These are phyloP conservation scores for Cystofilobasidium bisporidii DNA, from an alignment of 768 basidiomycete species.

Conservation along the genomic window DNA sequence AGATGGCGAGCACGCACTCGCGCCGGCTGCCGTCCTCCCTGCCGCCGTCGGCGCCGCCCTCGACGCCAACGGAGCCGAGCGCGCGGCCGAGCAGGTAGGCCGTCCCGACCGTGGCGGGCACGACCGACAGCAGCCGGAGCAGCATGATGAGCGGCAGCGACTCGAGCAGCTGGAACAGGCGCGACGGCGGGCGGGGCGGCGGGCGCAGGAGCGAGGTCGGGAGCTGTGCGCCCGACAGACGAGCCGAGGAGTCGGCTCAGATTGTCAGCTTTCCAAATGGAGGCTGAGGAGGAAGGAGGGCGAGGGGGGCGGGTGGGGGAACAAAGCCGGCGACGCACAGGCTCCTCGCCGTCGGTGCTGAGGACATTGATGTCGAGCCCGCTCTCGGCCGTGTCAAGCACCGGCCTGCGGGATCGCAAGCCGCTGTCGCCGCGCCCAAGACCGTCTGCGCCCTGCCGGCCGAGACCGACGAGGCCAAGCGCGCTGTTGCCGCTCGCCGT, in stretches of 20 bases:
- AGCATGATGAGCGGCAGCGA: slow-evolving; percentile 11
- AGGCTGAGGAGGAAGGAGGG: too few species aligned
- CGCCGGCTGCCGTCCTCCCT: slow-evolving; percentile 6
- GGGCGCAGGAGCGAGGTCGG: slow-evolving; percentile 18
- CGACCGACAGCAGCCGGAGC: slow-evolving; percentile 15
- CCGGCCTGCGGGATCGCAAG: not conserved
- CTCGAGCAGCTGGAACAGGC: not conserved
- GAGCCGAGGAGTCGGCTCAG: not conserved
- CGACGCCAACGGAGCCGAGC: not conserved
- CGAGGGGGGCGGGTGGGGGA: too few species aligned
- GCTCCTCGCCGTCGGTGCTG: slow-evolving; percentile 26
- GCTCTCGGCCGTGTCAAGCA: slow-evolving; percentile 4
- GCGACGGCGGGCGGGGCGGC: slow-evolving; percentile 3
- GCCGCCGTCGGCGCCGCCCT: not conserved
- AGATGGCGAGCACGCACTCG: slow-evolving; percentile 20
- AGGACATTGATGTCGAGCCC: slow-evolving; percentile 19
- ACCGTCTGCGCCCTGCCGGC: not conserved
- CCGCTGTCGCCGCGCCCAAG: not conserved
- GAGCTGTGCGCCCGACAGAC: slow-evolving; percentile 1
- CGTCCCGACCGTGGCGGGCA: slow-evolving; percentile 18
- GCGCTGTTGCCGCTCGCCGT: too few species aligned
- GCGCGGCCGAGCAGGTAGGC: slow-evolving; percentile 15
- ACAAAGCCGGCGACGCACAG: slow-evolving; percentile 13
- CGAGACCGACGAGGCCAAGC: not conserved
- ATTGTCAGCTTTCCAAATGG: not conserved